These are phyloP conservation scores for Ophiostoma montium DNA, from an alignment of 2,329 filamentous ascomycete species.

Conservation along the genomic window DNA sequence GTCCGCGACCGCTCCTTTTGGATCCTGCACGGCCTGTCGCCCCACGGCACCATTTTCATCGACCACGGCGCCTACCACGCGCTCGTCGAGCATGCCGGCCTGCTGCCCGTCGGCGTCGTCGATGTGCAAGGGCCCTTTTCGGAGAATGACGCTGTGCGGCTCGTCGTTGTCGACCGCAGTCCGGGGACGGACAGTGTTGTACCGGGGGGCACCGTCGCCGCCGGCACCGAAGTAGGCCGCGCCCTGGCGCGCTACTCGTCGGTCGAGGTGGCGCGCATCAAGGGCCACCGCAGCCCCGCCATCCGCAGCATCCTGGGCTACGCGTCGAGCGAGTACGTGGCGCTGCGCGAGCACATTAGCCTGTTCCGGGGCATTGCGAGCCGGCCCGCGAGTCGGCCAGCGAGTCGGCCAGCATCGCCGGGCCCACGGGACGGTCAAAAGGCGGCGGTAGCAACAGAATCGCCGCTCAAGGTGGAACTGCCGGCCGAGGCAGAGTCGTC, in stretches of 20 bases:
- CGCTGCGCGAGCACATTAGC: conserved; percentile 74
- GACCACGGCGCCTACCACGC: conserved; percentile 79
- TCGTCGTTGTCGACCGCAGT: conserved; percentile 61
- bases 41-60: conserved; percentile 85
- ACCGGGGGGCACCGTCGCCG: conserved; percentile 65
- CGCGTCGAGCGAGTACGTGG: conserved; percentile 88
- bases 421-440: conserved; percentile 13
- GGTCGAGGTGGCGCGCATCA: conserved; percentile 68
- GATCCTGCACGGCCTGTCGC: conserved; percentile 82
- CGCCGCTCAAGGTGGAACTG: conserved; percentile 5
- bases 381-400: too few relatives aligned
- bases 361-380: conserved; percentile 44
- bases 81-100: conserved; percentile 66
- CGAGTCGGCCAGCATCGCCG: conserved; percentile 40
- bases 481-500: background rate
- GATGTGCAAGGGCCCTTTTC: conserved; percentile 80
- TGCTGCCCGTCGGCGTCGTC: conserved; percentile 82
- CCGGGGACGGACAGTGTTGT: conserved; percentile 65
- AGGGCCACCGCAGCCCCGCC: conserved; percentile 68
- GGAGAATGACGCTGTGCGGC: conserved; percentile 80
- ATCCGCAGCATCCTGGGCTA: conserved; percentile 75
- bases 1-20: conserved; percentile 94
- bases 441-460: background rate
- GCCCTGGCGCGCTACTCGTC: conserved; percentile 90
- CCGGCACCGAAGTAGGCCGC: conserved; percentile 63